Base-by-base conservation (phyloP, 768 basidiomycete species). In the Jaapia argillacea region DNA sequence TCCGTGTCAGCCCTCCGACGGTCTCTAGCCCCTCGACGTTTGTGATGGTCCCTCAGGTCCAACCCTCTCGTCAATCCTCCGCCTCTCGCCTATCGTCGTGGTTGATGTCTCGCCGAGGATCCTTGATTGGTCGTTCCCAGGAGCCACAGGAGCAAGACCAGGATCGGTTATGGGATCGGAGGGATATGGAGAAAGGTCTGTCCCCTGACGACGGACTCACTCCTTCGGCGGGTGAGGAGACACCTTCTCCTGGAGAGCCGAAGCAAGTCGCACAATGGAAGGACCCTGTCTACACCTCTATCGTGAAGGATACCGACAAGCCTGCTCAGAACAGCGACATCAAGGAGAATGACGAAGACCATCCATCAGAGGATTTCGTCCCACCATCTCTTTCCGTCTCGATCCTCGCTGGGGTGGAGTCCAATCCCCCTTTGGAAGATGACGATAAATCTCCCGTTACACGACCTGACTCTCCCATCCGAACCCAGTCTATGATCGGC, bases 51-150 rank as follows among this genome's bases (percentile, higher is more conserved):
- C 10, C 7, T 12, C 37, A 38, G 10, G 37, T 7, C 37, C 64
- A 24, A 49, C 51, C 27, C 25, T 51, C 16, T 49, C 53, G 4
- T 54, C 52, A 21, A 51, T 66, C 13, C 64, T 10, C 37, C 20
- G 37, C 69, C 6, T 65, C 68, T 3, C 72, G 71, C 69, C 44
- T 72, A 16, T 48, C 53, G n/a, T 47, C 52, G 7, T 49, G 58
- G n/a, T 56, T 51, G 41, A 31, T 54, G 5, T 56, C 65, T 24
- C 56, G 55, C 43, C 60, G 53, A 6, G 7, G 10, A 21, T 10
- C 7, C 13, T 10, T 21, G 7, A 7, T 22, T 7, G 7, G 13
- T 21, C 7, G 37, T 6, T 21, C 21, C 37, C 56, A 51, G 23
- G 44, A 35, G 6, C 57, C 14, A 36, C 40, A 14, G 12, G 48